Evolutionary conservation across 148 eudicot genomes (phyloP), one percentile per base, ranked within the genome.

Genomic region (Linanthus parryae): DNA sequence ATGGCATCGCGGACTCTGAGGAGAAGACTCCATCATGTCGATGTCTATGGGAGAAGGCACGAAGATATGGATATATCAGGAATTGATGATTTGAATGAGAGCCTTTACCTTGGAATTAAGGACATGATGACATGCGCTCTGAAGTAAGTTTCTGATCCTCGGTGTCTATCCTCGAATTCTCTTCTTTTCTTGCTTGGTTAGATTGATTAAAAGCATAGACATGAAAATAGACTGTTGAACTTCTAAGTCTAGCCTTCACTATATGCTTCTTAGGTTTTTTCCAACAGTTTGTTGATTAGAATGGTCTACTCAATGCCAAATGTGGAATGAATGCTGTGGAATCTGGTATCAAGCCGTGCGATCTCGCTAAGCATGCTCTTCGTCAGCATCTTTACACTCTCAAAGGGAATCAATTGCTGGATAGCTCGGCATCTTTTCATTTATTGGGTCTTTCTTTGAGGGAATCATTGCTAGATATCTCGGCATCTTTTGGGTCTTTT

Each of bases 291-390:
- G 99, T 92, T 58, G 95, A 92, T 73, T 92, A 96, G 99, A 71
- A 80, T 70, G 99, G 99, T 22, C 91, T 92, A 8, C 82, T 80
- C 33, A 82, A 82, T 73, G 96, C 99, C 19, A 84, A 92, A 53
- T 92, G 99, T 80, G 99, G 99, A 56, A 91, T 91, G 50, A 90
- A 79, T 77, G 95, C 95, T 0, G 95, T 87, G 35, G 94, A 83
- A 71, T 81, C 87, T 33, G 94, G 90, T 41, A 72, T 67, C 26
- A 78, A 76, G 70, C 94, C 91, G 7, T 92, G 99, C 57, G 91
- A 92, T 56, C 73, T 92, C 28, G 69, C 82, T 16, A 80, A 79
- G 71, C 96, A 92, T 69, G 95, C 99, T 67, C 79, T 92, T 62
- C 81, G 75, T 75, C 48, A 70, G 67, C 94, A 92, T 52, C 99